Evolutionary conservation across 208 protist genomes (phyloP), one percentile per base, ranked within the genome.

Genomic region (Leishmania braziliensis): DNA sequence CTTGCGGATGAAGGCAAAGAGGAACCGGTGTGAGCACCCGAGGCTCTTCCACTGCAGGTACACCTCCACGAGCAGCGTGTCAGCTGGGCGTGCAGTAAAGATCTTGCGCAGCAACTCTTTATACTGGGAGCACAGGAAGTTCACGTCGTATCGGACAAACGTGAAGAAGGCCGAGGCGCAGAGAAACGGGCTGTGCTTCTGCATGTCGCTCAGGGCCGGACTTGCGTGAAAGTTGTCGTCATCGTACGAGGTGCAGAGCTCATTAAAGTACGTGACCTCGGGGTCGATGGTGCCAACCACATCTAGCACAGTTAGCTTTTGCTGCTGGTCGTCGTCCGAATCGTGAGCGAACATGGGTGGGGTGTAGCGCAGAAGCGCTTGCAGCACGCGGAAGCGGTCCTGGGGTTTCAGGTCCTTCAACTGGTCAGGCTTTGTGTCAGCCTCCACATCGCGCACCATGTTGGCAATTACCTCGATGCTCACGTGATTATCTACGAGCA

Each of bases 301-400:
- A 51, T 70, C 74, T 36, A 91, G 29, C 23, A 87, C 62, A 12
- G 43, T 62, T 6, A 85, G 74, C 20, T 75, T 79, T 33, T 23
- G 60, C 60, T 86, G 79, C 43, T 43, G 39, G 46, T 86, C 78
- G 16, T 66, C 76, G 50, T 80, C 77, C 23, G 72, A 53, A 16
- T 90, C 85, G 26, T 88, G 54, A 0, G 75, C 60, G 54, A 93
- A 82, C 48, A 95, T 75, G 16, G 85, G 82, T 16, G 92, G 92
- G 9, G 86, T 80, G 83, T 97, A 95, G 43, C 90, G 89, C 74
- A 97, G 86, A n/a, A 97, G 75, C 9, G 93, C 89, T 66, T 89
- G 91, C 79, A 97, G 86, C 20, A 95, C 88, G 70, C 92, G 94
- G 69, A 97, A 95, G 69, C 94, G 92, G n/a, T 90, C 86, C 16